Base-by-base conservation (phyloP, 805 yeast genomes). In the Saturnispora diversa region DNA sequence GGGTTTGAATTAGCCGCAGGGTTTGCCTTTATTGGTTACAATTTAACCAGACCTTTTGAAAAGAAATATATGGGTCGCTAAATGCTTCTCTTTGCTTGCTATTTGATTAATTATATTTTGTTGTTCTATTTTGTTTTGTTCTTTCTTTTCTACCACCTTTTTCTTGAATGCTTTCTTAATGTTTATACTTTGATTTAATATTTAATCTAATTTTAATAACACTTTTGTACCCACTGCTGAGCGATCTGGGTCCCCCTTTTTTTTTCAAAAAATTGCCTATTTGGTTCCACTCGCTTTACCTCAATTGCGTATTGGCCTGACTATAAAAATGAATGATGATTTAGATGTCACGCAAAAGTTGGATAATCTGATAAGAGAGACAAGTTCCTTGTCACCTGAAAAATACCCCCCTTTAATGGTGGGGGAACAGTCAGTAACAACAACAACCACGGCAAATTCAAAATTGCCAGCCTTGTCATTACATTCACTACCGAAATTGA, bases 1-100 rank as follows among this genome's bases (percentile, higher is more conserved):
- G 96, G 94, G 26, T 84, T 84, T 56, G 92, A 83, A 66, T 66
- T 87, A 44, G 84, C 80, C 31, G 71, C 72, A 41, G 72, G 68
- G 7, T 84, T 84, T 54, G 64, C 90, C 10, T 77, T 80, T 48
- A 55, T 84, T 41, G 78, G 72, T 20, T 84, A 65, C 62, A 70
- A 74, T 52, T 35, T 65, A 24, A 60, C 67, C 22, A 71, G 94
- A 63, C 77, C 77, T 32, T 53, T 82, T 10, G 94, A 84, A 66
- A 62, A 67, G 58, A 80, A 78, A 60, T 77, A 76, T 54, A 56
- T 68, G 45, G 84, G 74, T 35, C 74, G 76, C 52, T 61, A 51
- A 51, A 29, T 13, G 16, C 10, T 7, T 20, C 10, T 6, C 21
- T 21, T 32, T 13, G 10, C 13, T 21, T 12, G 15, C 15, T 19